Percentiles rank a stretch among this genome's conserved stretches.
These are phyloP conservation scores for Pinus taeda DNA, from an alignment of 75 land plant genomes.

Conservation along the genomic window DNA sequence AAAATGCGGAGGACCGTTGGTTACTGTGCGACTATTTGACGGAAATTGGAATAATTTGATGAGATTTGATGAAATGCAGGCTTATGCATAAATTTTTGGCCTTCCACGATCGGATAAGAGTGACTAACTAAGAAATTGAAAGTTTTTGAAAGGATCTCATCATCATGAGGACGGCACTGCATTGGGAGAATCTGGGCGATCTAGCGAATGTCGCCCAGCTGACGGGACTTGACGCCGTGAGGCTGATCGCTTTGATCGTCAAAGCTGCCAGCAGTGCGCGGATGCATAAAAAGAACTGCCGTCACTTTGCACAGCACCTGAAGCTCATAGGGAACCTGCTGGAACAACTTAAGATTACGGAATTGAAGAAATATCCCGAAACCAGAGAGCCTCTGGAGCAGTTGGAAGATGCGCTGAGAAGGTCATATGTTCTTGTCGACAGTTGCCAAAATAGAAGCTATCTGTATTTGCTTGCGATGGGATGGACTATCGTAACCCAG, in stretches of 20 bases:
- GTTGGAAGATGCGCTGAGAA: constrained; percentile 84
- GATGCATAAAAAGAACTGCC: constrained; percentile 94
- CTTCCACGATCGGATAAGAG: neutral
- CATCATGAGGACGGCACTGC: constrained; percentile 18
- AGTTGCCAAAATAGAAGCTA: constrained; percentile 90
- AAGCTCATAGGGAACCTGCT: constrained; percentile 85
- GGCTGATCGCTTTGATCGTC: constrained; percentile 70
- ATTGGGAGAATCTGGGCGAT: constrained; percentile 70
- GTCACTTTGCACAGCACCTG: constrained; percentile 83
- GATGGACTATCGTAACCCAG: constrained; percentile 88
- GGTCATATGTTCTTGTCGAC: constrained; percentile 67
- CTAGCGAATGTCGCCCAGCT: constrained; percentile 76
- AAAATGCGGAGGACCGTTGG: neutral
- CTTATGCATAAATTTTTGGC: neutral
- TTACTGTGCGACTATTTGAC: neutral
- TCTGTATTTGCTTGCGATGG: constrained; percentile 90
- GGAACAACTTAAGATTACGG: constrained; percentile 84
- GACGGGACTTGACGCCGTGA: constrained; percentile 70
- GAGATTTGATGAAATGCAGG: neutral
- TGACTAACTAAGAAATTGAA: no score
- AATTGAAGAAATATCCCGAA: constrained; percentile 80
- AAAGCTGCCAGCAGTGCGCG: constrained; percentile 78
- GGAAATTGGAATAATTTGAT: neutral
- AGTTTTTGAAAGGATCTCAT: neutral
- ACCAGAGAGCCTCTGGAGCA: constrained; percentile 87